Evolutionary conservation across 179 eudicot species (phyloP), one percentile per base, ranked within the genome.

Genomic region (Spergularia azorica): DNA sequence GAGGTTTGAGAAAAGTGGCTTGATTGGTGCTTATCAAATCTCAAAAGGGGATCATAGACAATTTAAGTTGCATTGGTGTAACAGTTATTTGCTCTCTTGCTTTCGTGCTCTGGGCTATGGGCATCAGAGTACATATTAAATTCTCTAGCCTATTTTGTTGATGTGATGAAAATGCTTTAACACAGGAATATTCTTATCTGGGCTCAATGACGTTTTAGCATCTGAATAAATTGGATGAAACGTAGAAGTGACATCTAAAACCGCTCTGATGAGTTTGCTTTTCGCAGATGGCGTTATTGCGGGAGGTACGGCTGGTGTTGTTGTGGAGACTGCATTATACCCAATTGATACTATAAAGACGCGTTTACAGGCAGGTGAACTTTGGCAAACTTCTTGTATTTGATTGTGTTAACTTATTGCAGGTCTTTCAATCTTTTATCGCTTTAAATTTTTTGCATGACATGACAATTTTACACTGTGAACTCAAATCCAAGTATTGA

Each of bases 341-440:
- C 98, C 98, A 71, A 91, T 93, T 83, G 98, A 93, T 83, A 93
- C 98, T 52, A 93, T 93, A 77, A 93, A 93, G 80, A 93, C 98
- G 9, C 88, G 98, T 63, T 81, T 93, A 66, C 98, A 90, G 95
- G 95, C 80, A 87, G 83, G 87, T 81, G 72, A 78, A 76, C 66
- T 72, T 12, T 66, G 60, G 13, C 59, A 63, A 70, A 38, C 26
- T 20, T 60, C 51, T 70, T 54, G 21, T 54, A 54, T 58, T 55
- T 55, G 32, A 18, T 63, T 64, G 9, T 20, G 17, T 0, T 56
- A 6, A 36, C 61, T 20, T 15, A 51, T 41, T 32, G 32, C 14
- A 16, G 50, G 68, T 43, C 54, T 57, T 39, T 32, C 16, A 17
- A 36, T 2, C n/a, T 50, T 55, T 51, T 70, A 21, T 43, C 59